A percentile compares a stretch with the other conserved stretches of the same genome.
phyloP scores from a whole-genome alignment of 1,139 yeast genomes.

The Geotrichum siamense region DNA sequence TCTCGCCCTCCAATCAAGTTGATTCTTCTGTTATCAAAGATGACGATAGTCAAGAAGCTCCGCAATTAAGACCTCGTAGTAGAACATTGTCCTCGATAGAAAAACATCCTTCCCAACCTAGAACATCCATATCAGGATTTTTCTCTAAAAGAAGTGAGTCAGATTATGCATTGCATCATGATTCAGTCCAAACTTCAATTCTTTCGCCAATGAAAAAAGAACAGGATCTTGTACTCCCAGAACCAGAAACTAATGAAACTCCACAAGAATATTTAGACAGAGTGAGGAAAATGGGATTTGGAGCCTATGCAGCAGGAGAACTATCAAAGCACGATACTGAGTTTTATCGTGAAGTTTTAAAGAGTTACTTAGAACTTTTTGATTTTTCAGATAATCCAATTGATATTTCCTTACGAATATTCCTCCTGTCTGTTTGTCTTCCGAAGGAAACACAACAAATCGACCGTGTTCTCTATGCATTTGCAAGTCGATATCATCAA shows the following conservation, averaged over 20 bases:
- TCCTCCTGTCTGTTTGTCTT: conserved; percentile 48
- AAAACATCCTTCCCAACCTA: conserved; percentile 10
- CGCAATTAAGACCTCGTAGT: conserved; percentile 21
- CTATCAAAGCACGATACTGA: conserved; percentile 36
- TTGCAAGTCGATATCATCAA: conserved; percentile 43
- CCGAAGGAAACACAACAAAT: conserved; percentile 69
- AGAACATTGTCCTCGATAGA: conserved; percentile 24
- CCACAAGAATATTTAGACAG: conserved; percentile 34
- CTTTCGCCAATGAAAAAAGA: too few relatives aligned
- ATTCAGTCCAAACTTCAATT: conserved; percentile 1
- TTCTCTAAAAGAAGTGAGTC: conserved; percentile 16
- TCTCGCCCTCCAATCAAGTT: conserved; percentile 8
- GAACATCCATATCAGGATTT: conserved; percentile 8
- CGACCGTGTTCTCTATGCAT: conserved; percentile 52
- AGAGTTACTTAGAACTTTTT: conserved; percentile 38
- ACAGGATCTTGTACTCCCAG: conserved; percentile 34
- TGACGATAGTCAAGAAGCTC: conserved; percentile 3
- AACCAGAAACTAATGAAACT: conserved; percentile 32
- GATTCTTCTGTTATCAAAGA: conserved; percentile 3
- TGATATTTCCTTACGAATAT: conserved; percentile 54
- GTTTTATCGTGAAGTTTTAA: conserved; percentile 37
- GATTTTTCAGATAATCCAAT: conserved; percentile 48
- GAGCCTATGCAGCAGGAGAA: conserved; percentile 36
- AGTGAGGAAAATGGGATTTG: conserved; percentile 32
- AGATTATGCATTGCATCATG: conserved; percentile 6